Evolutionary conservation across 2,329 filamentous ascomycete species (phyloP).

Genomic region (Cladosporium sp.): DNA sequence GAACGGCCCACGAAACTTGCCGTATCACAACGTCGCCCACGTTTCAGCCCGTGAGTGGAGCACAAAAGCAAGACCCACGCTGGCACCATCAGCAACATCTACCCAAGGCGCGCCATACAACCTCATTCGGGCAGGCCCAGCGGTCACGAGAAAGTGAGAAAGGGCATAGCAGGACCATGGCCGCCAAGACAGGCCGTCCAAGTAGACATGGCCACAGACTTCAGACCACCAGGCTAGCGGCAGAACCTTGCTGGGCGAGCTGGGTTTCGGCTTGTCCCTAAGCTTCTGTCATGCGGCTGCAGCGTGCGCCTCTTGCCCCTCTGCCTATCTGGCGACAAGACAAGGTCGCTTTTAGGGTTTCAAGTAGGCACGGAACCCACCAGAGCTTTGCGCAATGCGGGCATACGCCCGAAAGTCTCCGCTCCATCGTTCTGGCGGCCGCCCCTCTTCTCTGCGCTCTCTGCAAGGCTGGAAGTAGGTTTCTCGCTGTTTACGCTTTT

Average conservation of each 20-base stretch:
- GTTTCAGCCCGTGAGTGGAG: background rate
- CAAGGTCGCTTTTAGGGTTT: background rate
- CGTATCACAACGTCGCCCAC: background rate
- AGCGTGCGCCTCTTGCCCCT: background rate
- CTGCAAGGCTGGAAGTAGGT: conserved; percentile 9
- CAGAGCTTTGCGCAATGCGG: conserved; percentile 1
- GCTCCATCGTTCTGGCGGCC: background rate
- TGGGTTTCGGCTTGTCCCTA: background rate
- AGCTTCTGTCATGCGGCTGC: background rate
- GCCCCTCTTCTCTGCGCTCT: too few relatives aligned
- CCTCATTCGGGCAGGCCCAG: background rate
- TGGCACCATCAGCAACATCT: too few relatives aligned
- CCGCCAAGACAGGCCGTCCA: conserved; percentile 11
- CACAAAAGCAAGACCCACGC: background rate
- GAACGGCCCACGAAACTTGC: background rate
- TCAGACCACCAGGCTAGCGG: background rate
- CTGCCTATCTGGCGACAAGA: background rate
- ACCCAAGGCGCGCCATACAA: too few relatives aligned
- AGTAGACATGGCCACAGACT: conserved; percentile 7
- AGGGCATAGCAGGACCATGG: too few relatives aligned
- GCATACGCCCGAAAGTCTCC: background rate
- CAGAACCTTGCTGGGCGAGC: background rate
- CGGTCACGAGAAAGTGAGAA: too few relatives aligned
- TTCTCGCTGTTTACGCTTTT: conserved; percentile 1
- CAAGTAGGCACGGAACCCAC: too few relatives aligned